Evolutionary conservation across 1,284 basidiomycete genomes (phyloP).

Genomic region (Puccinia novopanici): DNA sequence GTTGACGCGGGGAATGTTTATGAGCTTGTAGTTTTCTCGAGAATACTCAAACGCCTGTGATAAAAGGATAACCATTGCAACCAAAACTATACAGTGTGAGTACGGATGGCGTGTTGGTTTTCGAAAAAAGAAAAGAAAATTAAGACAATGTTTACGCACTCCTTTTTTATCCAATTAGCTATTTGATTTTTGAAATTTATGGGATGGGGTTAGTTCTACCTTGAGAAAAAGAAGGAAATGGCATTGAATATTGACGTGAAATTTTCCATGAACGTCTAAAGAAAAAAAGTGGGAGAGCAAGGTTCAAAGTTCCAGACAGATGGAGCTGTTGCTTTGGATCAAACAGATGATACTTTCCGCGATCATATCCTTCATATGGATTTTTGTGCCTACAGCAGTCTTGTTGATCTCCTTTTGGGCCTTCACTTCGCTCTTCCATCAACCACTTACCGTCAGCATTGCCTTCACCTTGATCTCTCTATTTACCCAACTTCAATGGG

Average conservation of each 20-base stretch:
- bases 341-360: constrained; percentile 68
- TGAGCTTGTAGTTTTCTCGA: constrained; percentile 18
- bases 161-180: constrained; percentile 12
- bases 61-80: constrained; percentile 46
- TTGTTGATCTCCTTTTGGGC: constrained; percentile 58
- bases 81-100: constrained; percentile 50
- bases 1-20: not conserved
- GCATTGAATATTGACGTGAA: not conserved
- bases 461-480: constrained; percentile 51
- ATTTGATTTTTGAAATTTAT: constrained; percentile 51
- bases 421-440: constrained; percentile 59
- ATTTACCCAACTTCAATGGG: constrained; percentile 64
- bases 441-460: constrained; percentile 48
- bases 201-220: constrained; percentile 60
- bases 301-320: constrained; percentile 37
- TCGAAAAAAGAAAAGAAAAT: not conserved
- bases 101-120: not conserved
- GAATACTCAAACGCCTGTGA: constrained; percentile 41
- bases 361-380: constrained; percentile 63
- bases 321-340: constrained; percentile 59
- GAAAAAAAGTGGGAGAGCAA: constrained; percentile 55
- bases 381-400: constrained; percentile 43
- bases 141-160: not conserved
- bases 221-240: not conserved
- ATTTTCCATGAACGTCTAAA: constrained; percentile 57